These are phyloP conservation scores for Handroanthus guayacan DNA, from an alignment of 257 asterid genomes.

Conservation along the genomic window DNA sequence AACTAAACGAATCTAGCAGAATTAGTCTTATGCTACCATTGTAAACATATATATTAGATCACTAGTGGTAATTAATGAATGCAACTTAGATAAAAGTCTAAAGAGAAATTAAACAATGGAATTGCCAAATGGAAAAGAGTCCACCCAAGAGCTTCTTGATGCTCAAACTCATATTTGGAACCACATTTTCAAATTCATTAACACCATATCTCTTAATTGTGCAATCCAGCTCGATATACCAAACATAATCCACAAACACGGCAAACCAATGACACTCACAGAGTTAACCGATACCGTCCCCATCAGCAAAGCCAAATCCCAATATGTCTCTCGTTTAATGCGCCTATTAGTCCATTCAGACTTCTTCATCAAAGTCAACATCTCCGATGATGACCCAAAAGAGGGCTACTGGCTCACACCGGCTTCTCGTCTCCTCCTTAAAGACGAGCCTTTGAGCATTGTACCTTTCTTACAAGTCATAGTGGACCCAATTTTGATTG, in stretches of 20 bases:
- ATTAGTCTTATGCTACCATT: neutral
- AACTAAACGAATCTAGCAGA: neutral
- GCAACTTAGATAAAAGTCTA: neutral
- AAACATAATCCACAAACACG: slow-evolving; percentile 26
- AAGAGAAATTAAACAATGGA: neutral
- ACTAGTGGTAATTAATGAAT: neutral
- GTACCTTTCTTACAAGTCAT: neutral
- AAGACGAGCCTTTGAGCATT: slow-evolving; percentile 20
- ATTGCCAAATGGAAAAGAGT: neutral
- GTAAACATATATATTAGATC: neutral
- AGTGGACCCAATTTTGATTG: slow-evolving; percentile 16
- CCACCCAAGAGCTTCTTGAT: slow-evolving; percentile 21
- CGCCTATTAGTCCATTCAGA: slow-evolving; percentile 5
- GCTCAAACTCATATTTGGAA: slow-evolving; percentile 39
- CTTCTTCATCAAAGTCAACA: slow-evolving; percentile 9
- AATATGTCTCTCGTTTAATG: slow-evolving; percentile 14
- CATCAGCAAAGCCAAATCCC: slow-evolving; percentile 32
- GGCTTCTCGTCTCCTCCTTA: slow-evolving; percentile 25
- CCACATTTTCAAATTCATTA: slow-evolving; percentile 22
- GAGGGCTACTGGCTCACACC: slow-evolving; percentile 27
- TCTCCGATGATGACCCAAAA: neutral
- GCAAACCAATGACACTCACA: slow-evolving; percentile 16
- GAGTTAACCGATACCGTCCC: slow-evolving; percentile 7
- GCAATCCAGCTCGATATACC: slow-evolving; percentile 28
- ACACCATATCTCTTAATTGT: slow-evolving; percentile 25